Evolutionary conservation across 2,329 filamentous ascomycete genomes (phyloP), one percentile per base, ranked within the genome.

Genomic region (Zymoseptoria ardabiliae): DNA sequence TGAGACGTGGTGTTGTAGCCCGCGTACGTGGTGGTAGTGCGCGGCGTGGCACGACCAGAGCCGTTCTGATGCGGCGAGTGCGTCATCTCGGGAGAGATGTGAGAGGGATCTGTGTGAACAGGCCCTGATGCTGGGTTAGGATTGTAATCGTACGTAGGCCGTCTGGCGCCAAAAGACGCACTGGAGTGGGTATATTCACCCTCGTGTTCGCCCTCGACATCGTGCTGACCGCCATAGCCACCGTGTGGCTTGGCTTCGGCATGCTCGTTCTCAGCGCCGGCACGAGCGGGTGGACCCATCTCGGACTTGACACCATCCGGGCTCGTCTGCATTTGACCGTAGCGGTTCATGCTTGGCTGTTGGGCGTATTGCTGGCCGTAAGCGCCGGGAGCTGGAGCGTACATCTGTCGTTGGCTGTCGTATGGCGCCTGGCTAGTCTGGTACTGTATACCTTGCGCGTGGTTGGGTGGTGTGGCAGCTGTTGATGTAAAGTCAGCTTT

Each of bases 401-500:
- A 96, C 76, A 94, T 86, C 53, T 86, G 84, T 62, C 93, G 85
- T 9, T 89, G 85, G 68, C 76, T 83, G 70, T 96, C 90, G 69
- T 96, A 96, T 52, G 80, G 58, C 10, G 64, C 78, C 74, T 86
- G 89, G 59, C 79, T 85, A 66, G 77, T 82, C 55, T 86, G 87
- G 73, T 96, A 96, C 3, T 88, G 88, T 82, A 96, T 91, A 70
- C 83, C 86, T 67, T 91, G 88, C 63, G 95, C 81, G 62, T 82
- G 84, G 22, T 90, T 91, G 0, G 93, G 93, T 11, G 93, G 92
- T 0, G 93, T 70, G 53, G 69, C 96, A 5, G 90, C 93, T 61
- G 91, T 91, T n/a, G 90, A 95, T 9, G 88, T 90, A 57, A 91
- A 91, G 81, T 96, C 90, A 63, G 90, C 95, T 68, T 90, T 87